Conservation (phyloP, 192 early-diverging fungal genomes). For the Backusella luteola region DNA sequence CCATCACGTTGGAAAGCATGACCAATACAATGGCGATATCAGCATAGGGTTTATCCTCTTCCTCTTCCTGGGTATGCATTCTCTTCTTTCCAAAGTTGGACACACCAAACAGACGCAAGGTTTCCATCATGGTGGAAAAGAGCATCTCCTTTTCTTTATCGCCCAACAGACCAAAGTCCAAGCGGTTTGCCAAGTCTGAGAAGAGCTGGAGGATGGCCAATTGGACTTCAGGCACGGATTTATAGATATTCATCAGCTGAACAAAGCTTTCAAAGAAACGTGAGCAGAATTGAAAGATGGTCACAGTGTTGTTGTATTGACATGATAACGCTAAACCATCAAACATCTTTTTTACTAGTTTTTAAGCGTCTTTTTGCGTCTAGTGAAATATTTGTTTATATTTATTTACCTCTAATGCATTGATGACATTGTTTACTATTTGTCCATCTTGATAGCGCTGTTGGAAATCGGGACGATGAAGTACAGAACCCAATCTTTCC, state of each 20-base stretch:
- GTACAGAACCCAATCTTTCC: slow-evolving; percentile 52
- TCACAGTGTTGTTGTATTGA: slow-evolving; percentile 58
- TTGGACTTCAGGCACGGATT: slow-evolving; percentile 61
- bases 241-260: slow-evolving; percentile 65
- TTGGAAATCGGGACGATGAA: slow-evolving; percentile 59
- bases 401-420: slow-evolving; percentile 60
- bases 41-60: slow-evolving; percentile 65
- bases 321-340: slow-evolving; percentile 70
- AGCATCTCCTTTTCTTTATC: slow-evolving; percentile 48
- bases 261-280: slow-evolving; percentile 63
- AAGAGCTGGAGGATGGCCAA: slow-evolving; percentile 60
- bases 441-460: slow-evolving; percentile 52
- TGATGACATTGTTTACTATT: slow-evolving; percentile 58
- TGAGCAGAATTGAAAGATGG: slow-evolving; percentile 55
- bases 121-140: slow-evolving; percentile 44
- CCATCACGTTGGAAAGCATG: slow-evolving; percentile 58
- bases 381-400: background rate
- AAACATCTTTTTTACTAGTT: slow-evolving; percentile 49
- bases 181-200: slow-evolving; percentile 49
- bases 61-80: slow-evolving; percentile 39
- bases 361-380: no score
- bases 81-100: slow-evolving; percentile 51
- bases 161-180: slow-evolving; percentile 41
- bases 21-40: slow-evolving; percentile 62
- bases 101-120: slow-evolving; percentile 56